These are phyloP conservation scores for Tylopilus vinaceipallidus DNA, from an alignment of 768 basidiomycete species.

Conservation along the genomic window DNA sequence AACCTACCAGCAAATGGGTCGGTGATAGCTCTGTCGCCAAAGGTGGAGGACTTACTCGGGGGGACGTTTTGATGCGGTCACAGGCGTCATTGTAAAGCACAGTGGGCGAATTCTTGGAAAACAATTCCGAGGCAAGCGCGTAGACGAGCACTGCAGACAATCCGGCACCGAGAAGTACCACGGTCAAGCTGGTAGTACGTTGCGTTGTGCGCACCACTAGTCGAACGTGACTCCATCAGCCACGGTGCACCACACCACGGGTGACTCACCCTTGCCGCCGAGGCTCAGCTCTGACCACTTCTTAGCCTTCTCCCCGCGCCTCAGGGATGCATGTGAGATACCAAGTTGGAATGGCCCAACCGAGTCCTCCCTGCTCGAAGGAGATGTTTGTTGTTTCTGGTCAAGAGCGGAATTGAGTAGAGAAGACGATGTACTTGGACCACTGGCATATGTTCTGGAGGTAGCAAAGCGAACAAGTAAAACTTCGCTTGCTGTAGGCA, in stretches of 20 bases:
- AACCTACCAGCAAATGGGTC: conserved; percentile 43
- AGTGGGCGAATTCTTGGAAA: conserved; percentile 86
- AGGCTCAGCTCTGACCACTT: conserved; percentile 80
- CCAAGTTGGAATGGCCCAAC: conserved; percentile 82
- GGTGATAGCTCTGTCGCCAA: not conserved
- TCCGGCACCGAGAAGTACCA: conserved; percentile 75
- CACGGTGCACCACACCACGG: not conserved
- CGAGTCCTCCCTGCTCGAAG: conserved; percentile 48
- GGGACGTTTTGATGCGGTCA: conserved; percentile 46
- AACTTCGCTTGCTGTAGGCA: not conserved
- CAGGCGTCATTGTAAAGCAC: conserved; percentile 68
- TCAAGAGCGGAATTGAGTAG: conserved; percentile 65
- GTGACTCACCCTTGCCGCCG: conserved; percentile 65
- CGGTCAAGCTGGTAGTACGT: conserved; percentile 48
- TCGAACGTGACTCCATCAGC: conserved; percentile 2
- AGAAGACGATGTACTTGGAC: conserved; percentile 45
- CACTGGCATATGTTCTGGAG: conserved; percentile 44
- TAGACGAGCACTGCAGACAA: conserved; percentile 72
- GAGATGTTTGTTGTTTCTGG: conserved; percentile 44
- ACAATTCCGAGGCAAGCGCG: conserved; percentile 78
- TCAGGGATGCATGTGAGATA: conserved; percentile 53
- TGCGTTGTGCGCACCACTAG: conserved; percentile 39
- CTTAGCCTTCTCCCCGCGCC: conserved; percentile 53
- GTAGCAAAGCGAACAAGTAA: not conserved
- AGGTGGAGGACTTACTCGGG: conserved; percentile 35